Conservation (phyloP, 2,329 filamentous ascomycete genomes). For the Fusarium marasasianum region DNA sequence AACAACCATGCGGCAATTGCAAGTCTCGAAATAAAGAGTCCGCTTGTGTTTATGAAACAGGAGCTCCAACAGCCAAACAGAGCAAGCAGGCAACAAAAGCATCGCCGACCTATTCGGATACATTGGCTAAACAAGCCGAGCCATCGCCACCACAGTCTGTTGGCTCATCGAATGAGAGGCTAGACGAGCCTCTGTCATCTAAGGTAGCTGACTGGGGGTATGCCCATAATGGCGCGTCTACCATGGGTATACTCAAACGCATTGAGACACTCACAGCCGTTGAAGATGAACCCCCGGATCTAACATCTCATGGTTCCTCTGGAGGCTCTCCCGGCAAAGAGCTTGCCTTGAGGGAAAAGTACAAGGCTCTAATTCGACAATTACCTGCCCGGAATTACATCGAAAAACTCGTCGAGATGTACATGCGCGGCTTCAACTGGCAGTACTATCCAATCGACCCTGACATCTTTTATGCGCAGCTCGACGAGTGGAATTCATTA, state of each 20-base stretch:
- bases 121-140: neutral
- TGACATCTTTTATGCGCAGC: conserved; percentile 59
- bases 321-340: conserved; percentile 39
- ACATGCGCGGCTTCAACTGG: conserved; percentile 67
- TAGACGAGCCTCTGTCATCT: conserved; percentile 49
- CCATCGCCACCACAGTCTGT: neutral
- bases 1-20: conserved; percentile 69
- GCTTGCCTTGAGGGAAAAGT: conserved; percentile 61
- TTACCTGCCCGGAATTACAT: conserved; percentile 64
- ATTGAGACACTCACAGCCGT: conserved; percentile 58
- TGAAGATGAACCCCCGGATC: conserved; percentile 25
- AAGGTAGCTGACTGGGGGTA: conserved; percentile 64
- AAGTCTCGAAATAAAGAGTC: conserved; percentile 64
- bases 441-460: conserved; percentile 67
- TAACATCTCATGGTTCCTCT: neutral
- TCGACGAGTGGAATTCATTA: conserved; percentile 64
- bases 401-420: conserved; percentile 63
- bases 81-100: neutral
- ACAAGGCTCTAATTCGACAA: conserved; percentile 66
- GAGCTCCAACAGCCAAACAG: conserved; percentile 51
- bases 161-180: neutral
- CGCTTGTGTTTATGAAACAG: conserved; percentile 66
- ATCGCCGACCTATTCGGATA: neutral
- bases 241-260: conserved; percentile 63
- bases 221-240: conserved; percentile 60